Conservation (phyloP, 192 early-diverging fungal genomes). For the Backusella tuberculispora region DNA sequence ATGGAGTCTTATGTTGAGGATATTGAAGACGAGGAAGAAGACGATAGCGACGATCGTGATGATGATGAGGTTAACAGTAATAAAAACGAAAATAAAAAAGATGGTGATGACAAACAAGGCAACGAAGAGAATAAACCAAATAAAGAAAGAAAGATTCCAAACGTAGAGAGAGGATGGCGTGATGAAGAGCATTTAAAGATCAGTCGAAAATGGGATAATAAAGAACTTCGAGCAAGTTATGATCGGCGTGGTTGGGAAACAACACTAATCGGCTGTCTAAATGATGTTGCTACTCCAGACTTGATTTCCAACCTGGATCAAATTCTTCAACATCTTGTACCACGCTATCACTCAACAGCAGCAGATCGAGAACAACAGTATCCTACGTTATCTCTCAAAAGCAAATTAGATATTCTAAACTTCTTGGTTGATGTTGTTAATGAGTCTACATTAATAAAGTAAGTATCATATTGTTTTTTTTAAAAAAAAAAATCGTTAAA, state of each 20-base stretch:
- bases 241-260: conserved; percentile 52
- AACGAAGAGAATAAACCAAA: neutral
- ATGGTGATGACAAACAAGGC: neutral
- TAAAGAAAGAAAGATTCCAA: neutral
- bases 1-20: conserved; percentile 26
- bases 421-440: conserved; percentile 42
- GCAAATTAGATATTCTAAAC: conserved; percentile 31
- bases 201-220: conserved; percentile 53
- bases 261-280: conserved; percentile 51
- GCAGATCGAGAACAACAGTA: conserved; percentile 38
- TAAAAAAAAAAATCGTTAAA: neutral
- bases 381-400: conserved; percentile 23
- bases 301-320: conserved; percentile 50
- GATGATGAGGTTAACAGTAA: neutral
- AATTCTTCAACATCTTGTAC: conserved; percentile 45
- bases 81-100: neutral
- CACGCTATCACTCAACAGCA: conserved; percentile 26
- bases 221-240: conserved; percentile 42
- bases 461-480: neutral
- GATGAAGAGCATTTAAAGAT: conserved; percentile 31
- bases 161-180: conserved; percentile 29
- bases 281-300: conserved; percentile 53
- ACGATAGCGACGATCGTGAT: neutral
- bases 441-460: conserved; percentile 39
- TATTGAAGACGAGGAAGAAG: neutral